A percentile compares a stretch with the other conserved stretches of the same genome.
phyloP scores from a whole-genome alignment of 345 rosid genomes.

The Boechera stricta region DNA sequence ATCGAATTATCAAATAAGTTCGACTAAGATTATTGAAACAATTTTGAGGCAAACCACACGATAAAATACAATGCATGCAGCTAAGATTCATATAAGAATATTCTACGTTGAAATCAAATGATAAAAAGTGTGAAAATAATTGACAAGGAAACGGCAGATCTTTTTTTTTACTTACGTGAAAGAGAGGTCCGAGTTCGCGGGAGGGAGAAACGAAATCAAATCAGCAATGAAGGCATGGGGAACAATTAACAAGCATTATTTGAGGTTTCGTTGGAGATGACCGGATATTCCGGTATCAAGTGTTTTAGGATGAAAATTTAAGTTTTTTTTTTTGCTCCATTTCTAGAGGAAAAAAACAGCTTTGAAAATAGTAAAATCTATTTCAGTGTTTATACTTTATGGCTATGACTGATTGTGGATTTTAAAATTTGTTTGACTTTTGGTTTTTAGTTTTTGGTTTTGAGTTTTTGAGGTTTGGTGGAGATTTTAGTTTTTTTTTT shows the following conservation, averaged over 20 bases:
- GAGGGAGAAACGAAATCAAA: no score
- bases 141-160: no score
- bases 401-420: no score
- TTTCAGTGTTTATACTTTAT: no score
- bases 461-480: no score
- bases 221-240: no score
- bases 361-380: background rate
- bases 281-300: background rate
- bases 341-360: background rate
- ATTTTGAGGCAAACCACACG: background rate
- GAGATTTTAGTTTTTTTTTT: no score
- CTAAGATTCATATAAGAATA: background rate
- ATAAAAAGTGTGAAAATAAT: no score
- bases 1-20: background rate
- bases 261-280: constrained; percentile 8
- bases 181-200: no score
- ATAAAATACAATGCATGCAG: background rate
- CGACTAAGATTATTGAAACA: background rate
- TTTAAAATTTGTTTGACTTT: no score
- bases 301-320: background rate
- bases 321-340: background rate
- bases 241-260: background rate
- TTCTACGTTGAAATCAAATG: background rate
- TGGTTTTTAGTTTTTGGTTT: no score
- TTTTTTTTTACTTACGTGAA: no score